Evolutionary conservation across 1,139 yeast species (phyloP), one percentile per base, ranked within the genome.

Genomic region (Saccharomyces hybrid): DNA sequence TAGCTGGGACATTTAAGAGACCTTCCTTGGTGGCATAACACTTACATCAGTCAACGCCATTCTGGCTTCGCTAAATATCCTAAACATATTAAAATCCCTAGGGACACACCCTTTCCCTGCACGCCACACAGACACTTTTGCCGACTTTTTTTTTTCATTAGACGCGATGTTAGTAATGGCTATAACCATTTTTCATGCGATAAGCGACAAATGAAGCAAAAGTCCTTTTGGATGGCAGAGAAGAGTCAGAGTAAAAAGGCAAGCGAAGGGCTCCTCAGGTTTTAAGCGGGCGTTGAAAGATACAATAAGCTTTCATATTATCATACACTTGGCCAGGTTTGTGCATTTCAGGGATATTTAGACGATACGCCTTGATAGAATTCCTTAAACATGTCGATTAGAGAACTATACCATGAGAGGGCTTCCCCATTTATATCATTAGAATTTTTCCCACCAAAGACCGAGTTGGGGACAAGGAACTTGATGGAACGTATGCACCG

Each of bases 391-490:
- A 73, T 74, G 77, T 55, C 76, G 21, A 79, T 85, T 56, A 79
- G 74, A 52, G 88, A 86, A 54, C 78, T 80, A 66, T 78, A 88
- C 55, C 69, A 71, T 31, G 67, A 74, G 4, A 57, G 71, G 71
- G 55, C 76, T 75, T 31, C 82, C 77, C 64, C 84, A 76, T 88
- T 84, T 69, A 81, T 89, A 62, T 91, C 98, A 4, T 80, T 90
- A 67, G 99, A 93, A 75, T 93, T 93, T 71, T 93, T 95, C 73
- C 99, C 99, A 8, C 99, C 99, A 24, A 90, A 93, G 71, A 93
- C 99, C 0, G 88, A 85, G 67, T 78, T 84, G 12, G 99, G 97
- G 62, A 80, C 87, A 68, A 79, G 87, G 59, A 93, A 95, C 71
- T 75, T 93, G 59, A 75, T 88, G 52, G 89, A 91, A 38, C 84